These are phyloP conservation scores for Lasiodiplodia hormozganensis DNA, from an alignment of 2,329 filamentous ascomycete species.

Conservation along the genomic window DNA sequence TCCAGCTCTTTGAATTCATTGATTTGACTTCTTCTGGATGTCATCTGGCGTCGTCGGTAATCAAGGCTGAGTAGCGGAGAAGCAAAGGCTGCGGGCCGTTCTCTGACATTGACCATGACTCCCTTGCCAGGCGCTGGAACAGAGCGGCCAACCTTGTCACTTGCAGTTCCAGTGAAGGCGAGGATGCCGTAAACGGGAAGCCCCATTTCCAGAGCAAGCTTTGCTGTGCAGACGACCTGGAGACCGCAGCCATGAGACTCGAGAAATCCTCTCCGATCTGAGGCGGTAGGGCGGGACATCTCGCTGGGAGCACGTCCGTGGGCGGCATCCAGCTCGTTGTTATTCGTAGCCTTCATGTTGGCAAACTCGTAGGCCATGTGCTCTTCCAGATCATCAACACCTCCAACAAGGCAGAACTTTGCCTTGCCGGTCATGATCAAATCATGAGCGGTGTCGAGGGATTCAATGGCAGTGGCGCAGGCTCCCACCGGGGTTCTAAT, in stretches of 20 bases:
- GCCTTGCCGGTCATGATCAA: slow-evolving; percentile 29
- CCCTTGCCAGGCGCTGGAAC: slow-evolving; percentile 50
- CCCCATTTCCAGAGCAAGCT: slow-evolving; percentile 46
- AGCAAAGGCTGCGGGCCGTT: slow-evolving; percentile 31
- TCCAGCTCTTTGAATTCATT: background rate
- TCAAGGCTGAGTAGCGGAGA: slow-evolving; percentile 37
- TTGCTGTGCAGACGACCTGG: slow-evolving; percentile 44
- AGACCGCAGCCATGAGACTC: slow-evolving; percentile 47
- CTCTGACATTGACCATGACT: slow-evolving; percentile 42
- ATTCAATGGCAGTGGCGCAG: slow-evolving; percentile 49
- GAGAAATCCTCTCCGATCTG: slow-evolving; percentile 46
- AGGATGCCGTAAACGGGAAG: slow-evolving; percentile 47
- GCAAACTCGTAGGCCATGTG: slow-evolving; percentile 43
- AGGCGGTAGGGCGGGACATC: slow-evolving; percentile 46
- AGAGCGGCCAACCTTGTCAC: slow-evolving; percentile 46
- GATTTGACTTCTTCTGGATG: background rate
- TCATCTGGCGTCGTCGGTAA: background rate
- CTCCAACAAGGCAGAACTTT: slow-evolving; percentile 45
- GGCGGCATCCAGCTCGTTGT: slow-evolving; percentile 39
- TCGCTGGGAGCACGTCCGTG: slow-evolving; percentile 39
- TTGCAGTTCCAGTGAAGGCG: slow-evolving; percentile 42
- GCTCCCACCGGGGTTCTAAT: slow-evolving; percentile 48
- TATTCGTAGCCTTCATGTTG: slow-evolving; percentile 48
- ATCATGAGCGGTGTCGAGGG: slow-evolving; percentile 42
- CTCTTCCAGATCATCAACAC: slow-evolving; percentile 43